Conservation (phyloP, 306 rosid species). For the Albizia julibrissin region DNA sequence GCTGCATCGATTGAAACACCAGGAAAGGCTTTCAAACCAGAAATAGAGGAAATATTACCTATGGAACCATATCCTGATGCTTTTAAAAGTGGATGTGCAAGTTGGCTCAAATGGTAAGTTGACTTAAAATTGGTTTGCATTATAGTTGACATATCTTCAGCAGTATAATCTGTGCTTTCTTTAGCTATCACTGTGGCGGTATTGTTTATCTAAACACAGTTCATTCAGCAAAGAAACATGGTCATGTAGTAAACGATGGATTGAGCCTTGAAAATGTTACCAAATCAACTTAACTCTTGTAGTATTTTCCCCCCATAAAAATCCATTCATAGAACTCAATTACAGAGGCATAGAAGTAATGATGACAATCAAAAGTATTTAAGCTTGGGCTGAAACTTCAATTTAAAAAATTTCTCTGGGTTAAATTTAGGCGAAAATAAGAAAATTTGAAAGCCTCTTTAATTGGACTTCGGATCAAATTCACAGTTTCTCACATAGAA, state of each 20-base stretch:
- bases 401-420: too few species aligned
- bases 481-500: too few species aligned
- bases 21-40: conserved; percentile 39
- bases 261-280: neutral
- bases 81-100: conserved; percentile 47
- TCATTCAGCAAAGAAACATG: neutral
- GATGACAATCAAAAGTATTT: too few species aligned
- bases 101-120: conserved; percentile 36
- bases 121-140: conserved; percentile 40
- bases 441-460: too few species aligned
- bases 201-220: conserved; percentile 43
- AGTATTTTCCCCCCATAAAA: too few species aligned
- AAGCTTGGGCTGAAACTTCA: neutral
- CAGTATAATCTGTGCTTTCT: conserved; percentile 12
- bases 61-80: conserved; percentile 40
- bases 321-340: neutral
- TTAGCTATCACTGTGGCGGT: conserved; percentile 1
- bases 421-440: too few species aligned
- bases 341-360: neutral
- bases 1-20: conserved; percentile 44
- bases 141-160: conserved; percentile 30
- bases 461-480: too few species aligned
- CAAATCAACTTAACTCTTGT: neutral
- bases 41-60: conserved; percentile 34
- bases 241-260: neutral